Conservation (phyloP, 106 monocot species). For the Platanthera guangdongensis region DNA sequence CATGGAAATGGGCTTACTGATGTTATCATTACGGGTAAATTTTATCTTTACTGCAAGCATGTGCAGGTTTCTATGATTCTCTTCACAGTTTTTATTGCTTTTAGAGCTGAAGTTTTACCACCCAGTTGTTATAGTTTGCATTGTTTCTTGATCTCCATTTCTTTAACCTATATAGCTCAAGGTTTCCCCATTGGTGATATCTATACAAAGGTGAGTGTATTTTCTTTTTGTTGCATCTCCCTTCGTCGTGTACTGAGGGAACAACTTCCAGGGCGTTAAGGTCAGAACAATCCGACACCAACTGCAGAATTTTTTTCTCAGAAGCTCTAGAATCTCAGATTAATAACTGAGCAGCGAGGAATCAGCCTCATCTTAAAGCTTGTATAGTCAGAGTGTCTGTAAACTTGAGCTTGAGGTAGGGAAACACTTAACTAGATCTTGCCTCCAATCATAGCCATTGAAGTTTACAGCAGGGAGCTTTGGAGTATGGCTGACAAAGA, state of each 20-base stretch:
- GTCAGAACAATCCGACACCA: neutral
- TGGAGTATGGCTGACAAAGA: too few relatives aligned
- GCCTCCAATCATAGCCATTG: too few relatives aligned
- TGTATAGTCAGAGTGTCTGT: too few relatives aligned
- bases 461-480: too few relatives aligned
- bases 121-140: neutral
- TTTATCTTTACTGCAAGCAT: neutral
- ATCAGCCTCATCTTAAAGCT: too few relatives aligned
- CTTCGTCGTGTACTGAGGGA: too few relatives aligned
- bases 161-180: neutral
- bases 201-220: neutral
- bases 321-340: neutral
- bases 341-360: neutral
- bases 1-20: conserved; percentile 64
- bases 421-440: too few relatives aligned
- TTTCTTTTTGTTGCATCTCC: neutral
- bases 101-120: neutral
- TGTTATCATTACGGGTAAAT: conserved; percentile 71
- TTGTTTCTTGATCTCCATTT: neutral
- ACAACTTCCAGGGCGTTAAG: neutral
- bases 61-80: neutral
- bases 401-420: too few relatives aligned
- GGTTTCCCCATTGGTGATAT: neutral
- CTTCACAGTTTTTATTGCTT: neutral
- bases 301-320: neutral